phyloP scores from a whole-genome alignment of 228 moss, liverwort and hornwort species.

The Sphagnum fallax region DNA sequence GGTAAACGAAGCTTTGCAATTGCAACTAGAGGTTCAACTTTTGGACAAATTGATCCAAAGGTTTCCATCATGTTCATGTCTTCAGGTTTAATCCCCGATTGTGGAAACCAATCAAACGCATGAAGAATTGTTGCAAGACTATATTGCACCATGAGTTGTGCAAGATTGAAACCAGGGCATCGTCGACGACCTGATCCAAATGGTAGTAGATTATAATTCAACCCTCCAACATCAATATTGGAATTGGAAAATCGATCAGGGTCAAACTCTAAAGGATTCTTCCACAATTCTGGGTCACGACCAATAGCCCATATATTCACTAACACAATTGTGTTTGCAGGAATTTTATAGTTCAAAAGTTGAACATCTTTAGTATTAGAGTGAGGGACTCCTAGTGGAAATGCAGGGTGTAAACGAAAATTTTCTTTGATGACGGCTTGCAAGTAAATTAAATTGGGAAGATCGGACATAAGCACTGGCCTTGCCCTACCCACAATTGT shows the following conservation, averaged over 20 bases:
- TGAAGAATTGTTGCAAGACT: no score
- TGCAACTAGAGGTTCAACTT: no score
- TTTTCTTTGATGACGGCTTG: slow-evolving; percentile 25
- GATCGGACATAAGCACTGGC: slow-evolving; percentile 16
- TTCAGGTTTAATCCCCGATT: no score
- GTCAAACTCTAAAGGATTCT: slow-evolving; percentile 12
- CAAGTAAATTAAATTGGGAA: slow-evolving; percentile 14
- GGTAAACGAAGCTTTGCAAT: no score
- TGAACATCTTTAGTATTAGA: no score
- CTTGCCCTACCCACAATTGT: slow-evolving; percentile 18
- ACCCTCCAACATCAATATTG: slow-evolving; percentile 13
- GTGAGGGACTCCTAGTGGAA: no score
- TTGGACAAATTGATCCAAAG: no score
- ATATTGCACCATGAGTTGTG: no score
- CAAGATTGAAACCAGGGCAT: slow-evolving; percentile 9
- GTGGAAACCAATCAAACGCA: slow-evolving; percentile 35
- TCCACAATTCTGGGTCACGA: slow-evolving; percentile 19
- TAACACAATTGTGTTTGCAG: slow-evolving; percentile 18
- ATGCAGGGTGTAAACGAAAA: slow-evolving; percentile 19
- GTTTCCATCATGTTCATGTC: no score
- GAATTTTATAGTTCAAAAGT: slow-evolving; percentile 25
- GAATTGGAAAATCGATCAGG: slow-evolving; percentile 16
- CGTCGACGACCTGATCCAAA: slow-evolving; percentile 14
- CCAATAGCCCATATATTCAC: slow-evolving; percentile 33
- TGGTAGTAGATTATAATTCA: slow-evolving; percentile 23